Evolutionary conservation across 140 eudicot species (phyloP), one percentile per base, ranked within the genome.

Genomic region (Oenanthe javanica): DNA sequence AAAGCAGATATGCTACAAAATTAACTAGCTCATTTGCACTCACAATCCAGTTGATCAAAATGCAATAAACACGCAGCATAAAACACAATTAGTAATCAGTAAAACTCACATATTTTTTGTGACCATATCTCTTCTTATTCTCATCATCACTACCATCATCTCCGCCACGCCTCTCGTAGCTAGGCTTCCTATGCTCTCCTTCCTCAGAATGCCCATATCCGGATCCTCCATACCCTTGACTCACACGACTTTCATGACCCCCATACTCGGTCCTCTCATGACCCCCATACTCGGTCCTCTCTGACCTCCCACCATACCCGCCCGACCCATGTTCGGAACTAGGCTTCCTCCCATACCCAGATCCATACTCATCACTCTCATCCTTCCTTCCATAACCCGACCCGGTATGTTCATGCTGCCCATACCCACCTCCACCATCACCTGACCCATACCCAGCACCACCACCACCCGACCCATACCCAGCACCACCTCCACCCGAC

Each of bases 51-150:
- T 21, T 57, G 21, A 1, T 21, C 3, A 57, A 55, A 19, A 57
- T 19, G 66, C 66, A 57, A 14, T 11, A 57, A 70, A 42, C 45
- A 42, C 3, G 4, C 3, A 2, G 45, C 45, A 42, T 42, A 42
- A 42, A 42, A 42, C 45, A 4, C 4, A 4, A 42, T 42, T 4
- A 42, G 45, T 42, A 4, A 42, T 42, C 45, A 42, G 4, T 42
- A 42, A 43, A n/a, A 72, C 93, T 89, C 87, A 93, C 96, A 80
- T 87, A 61, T 92, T 88, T 90, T 88, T 90, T 92, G 83, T 88
- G 93, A 45, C 90, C 93, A 80, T 90, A 85, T 49, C 77, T 46
- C 42, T 14, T 46, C 50, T 36, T 81, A n/a, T 71, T 72, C 10
- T 67, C 79, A 42, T 78, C 81, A 61, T 75, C 85, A 55, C 61